Evolutionary conservation across 306 rosid species (phyloP), one percentile per base, ranked within the genome.

Genomic region (Vicia villosa): DNA sequence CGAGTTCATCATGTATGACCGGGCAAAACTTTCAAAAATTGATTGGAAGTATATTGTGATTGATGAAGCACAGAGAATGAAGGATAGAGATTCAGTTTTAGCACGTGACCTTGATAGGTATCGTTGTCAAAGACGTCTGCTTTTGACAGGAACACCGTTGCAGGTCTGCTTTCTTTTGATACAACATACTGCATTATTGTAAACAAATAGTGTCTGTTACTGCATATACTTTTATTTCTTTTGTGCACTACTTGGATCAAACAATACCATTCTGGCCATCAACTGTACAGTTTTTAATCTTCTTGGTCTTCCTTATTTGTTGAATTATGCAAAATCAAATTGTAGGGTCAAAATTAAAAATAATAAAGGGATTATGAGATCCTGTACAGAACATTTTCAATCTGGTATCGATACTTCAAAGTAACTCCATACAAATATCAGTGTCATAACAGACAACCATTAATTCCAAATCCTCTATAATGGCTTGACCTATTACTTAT

Each of bases 61-160:
- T 85, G 99, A 95, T 76, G 99, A 95, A 80, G 99, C 99, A 68
- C 99, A 95, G 56, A 82, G 99, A 83, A 95, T 95, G 99, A 95
- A 95, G 70, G 99, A 95, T 71, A 87, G 99, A 70, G 99, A 95
- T 68, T 95, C 99, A 0, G 99, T 95, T 76, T 82, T 95, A 51
- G 97, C 99, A 1, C 99, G 99, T 38, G 99, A 95, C 75, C 99
- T 95, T 83, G 99, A 95, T 75, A 84, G 97, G 78, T 95, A 91
- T 67, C 96, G 96, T 62, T 95, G 99, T 82, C 99, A 87, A 73
- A 85, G 99, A 76, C 97, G 99, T 67, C 79, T 95, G 66, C 99
- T 95, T 73, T 85, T 95, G 81, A 95, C 99, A 26, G 99, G 99
- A 78, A 95, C 99, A n/a, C 99, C 99, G 3, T 84, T 95, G 70